Percentiles rank a stretch among this genome's conserved stretches.
phyloP scores from a whole-genome alignment of 2,329 filamentous ascomycete genomes.

The Hypomyces perniciosus region DNA sequence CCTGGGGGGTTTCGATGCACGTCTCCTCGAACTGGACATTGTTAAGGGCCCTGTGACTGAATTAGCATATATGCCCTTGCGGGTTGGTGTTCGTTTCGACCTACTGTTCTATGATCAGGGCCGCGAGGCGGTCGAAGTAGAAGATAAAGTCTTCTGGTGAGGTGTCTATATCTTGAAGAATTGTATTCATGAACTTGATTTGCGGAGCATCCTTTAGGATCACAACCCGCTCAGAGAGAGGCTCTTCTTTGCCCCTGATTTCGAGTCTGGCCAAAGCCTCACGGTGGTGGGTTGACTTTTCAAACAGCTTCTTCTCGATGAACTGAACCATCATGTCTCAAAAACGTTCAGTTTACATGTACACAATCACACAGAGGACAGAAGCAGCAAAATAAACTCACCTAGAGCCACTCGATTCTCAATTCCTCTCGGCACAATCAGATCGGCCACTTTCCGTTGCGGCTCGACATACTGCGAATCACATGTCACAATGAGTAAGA shows the following conservation, averaged over 20 bases:
- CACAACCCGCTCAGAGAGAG: conserved; percentile 68
- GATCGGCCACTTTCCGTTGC: conserved; percentile 84
- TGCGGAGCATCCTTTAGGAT: conserved; percentile 73
- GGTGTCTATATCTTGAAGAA: conserved; percentile 75
- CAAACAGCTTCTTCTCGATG: conserved; percentile 77
- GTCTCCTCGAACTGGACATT: conserved; percentile 63
- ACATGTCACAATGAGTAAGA: not conserved
- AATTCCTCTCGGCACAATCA: conserved; percentile 91
- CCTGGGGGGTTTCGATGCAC: conserved; percentile 64
- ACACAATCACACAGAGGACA: not conserved
- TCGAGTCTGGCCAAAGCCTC: conserved; percentile 73
- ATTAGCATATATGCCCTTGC: conserved; percentile 4
- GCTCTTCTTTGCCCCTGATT: conserved; percentile 61
- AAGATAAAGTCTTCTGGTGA: conserved; percentile 89
- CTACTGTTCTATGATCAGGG: conserved; percentile 75
- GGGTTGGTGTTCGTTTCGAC: conserved; percentile 18
- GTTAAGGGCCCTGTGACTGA: conserved; percentile 59
- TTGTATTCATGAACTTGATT: conserved; percentile 80
- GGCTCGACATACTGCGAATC: conserved; percentile 71
- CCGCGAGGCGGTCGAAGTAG: conserved; percentile 86
- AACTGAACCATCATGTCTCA: conserved; percentile 88
- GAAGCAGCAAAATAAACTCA: conserved; percentile 30
- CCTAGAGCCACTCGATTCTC: conserved; percentile 90
- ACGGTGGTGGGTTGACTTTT: conserved; percentile 80
- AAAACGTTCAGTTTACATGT: not conserved